Evolutionary conservation across 768 basidiomycete genomes (phyloP).

Genomic region (Fomitopsis pulvina): DNA sequence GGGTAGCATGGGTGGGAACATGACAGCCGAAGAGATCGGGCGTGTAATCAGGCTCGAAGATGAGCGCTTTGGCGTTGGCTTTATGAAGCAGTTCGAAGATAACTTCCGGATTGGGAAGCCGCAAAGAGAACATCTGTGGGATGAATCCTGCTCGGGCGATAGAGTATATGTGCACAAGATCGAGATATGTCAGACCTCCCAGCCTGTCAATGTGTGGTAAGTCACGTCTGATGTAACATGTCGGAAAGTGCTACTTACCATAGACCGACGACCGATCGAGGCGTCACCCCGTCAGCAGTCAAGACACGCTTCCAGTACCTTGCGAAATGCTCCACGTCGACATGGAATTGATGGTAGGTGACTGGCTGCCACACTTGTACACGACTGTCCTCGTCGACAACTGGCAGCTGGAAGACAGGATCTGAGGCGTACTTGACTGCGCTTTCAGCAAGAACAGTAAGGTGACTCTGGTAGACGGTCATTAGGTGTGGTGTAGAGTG

Average conservation of each 20-base stretch:
- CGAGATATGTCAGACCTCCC: slow-evolving; percentile 57
- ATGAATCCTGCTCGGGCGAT: slow-evolving; percentile 55
- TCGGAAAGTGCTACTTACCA: too few species aligned
- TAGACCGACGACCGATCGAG: slow-evolving; percentile 54
- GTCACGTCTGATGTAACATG: too few species aligned
- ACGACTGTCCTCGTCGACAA: slow-evolving; percentile 22
- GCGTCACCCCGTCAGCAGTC: slow-evolving; percentile 33
- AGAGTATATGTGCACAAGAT: slow-evolving; percentile 64
- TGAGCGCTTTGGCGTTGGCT: slow-evolving; percentile 51
- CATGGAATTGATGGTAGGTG: slow-evolving; percentile 52
- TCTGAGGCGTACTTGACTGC: slow-evolving; percentile 37
- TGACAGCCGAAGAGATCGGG: slow-evolving; percentile 38
- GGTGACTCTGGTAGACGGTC: slow-evolving; percentile 36
- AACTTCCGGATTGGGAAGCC: slow-evolving; percentile 59
- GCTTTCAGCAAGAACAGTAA: slow-evolving; percentile 50
- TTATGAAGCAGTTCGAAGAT: slow-evolving; percentile 57
- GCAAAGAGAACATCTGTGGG: slow-evolving; percentile 67
- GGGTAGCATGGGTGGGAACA: slow-evolving; percentile 40
- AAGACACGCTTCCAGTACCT: slow-evolving; percentile 48
- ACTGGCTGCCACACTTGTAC: slow-evolving; percentile 50
- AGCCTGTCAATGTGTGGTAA: slow-evolving; percentile 36
- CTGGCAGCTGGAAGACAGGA: slow-evolving; percentile 51
- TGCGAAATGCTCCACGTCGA: slow-evolving; percentile 55
- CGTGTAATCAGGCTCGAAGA: slow-evolving; percentile 54
- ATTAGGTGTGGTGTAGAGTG: slow-evolving; percentile 1